These are phyloP conservation scores for Globisporangium mamillatum DNA, from an alignment of 352 stramenopile genomes.

Conservation along the genomic window DNA sequence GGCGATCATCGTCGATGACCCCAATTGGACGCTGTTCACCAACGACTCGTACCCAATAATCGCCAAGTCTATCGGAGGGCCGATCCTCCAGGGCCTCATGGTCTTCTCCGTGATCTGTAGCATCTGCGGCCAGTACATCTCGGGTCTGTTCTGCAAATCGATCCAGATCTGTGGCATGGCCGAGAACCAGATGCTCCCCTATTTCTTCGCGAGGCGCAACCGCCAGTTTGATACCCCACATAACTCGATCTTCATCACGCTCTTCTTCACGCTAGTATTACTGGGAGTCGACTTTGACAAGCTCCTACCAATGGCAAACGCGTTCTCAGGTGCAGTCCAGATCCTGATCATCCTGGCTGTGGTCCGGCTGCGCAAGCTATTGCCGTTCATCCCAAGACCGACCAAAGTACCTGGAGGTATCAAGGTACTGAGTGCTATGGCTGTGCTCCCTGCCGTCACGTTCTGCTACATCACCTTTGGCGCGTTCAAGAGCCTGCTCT, in stretches of 20 bases:
- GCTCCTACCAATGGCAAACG: slow-evolving; percentile 86
- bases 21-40: background rate
- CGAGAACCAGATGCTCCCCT: slow-evolving; percentile 67
- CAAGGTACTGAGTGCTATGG: slow-evolving; percentile 18
- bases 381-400: slow-evolving; percentile 65
- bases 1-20: background rate
- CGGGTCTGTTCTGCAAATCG: slow-evolving; percentile 80
- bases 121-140: slow-evolving; percentile 82
- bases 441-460: slow-evolving; percentile 23
- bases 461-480: slow-evolving; percentile 37
- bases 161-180: slow-evolving; percentile 64
- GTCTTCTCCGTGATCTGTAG: slow-evolving; percentile 64
- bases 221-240: slow-evolving; percentile 37
- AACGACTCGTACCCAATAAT: no score
- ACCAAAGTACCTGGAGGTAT: slow-evolving; percentile 34
- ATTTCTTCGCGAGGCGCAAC: slow-evolving; percentile 64
- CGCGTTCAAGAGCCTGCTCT: slow-evolving; percentile 25
- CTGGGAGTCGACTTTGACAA: slow-evolving; percentile 49
- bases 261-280: slow-evolving; percentile 35
- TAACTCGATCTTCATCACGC: slow-evolving; percentile 35
- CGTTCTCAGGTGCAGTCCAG: slow-evolving; percentile 81
- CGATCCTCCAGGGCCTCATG: no score
- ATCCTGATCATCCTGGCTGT: slow-evolving; percentile 88
- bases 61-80: no score
- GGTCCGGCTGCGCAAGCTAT: slow-evolving; percentile 75